These are phyloP conservation scores for Cladophialophora chaetospira DNA, from an alignment of 2,329 filamentous ascomycete genomes.

Conservation along the genomic window DNA sequence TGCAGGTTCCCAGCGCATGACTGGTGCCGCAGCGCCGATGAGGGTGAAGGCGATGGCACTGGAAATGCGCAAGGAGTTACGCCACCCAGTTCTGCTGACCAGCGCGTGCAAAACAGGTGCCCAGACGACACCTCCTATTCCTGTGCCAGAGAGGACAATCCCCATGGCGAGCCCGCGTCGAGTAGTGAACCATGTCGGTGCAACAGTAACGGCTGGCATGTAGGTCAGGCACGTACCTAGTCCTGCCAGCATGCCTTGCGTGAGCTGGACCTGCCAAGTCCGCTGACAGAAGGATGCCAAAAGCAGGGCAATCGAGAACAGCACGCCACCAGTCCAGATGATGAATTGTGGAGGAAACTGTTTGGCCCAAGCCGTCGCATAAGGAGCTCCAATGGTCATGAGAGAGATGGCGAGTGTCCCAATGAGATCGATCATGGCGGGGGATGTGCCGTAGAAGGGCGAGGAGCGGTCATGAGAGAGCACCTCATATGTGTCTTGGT, in stretches of 20 bases:
- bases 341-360: slow-evolving; percentile 38
- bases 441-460: slow-evolving; percentile 41
- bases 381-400: slow-evolving; percentile 42
- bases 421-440: slow-evolving; percentile 44
- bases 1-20: background rate
- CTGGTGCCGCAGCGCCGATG: background rate
- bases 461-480: slow-evolving; percentile 35
- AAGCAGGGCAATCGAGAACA: slow-evolving; percentile 39
- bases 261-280: slow-evolving; percentile 64
- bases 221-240: slow-evolving; percentile 64
- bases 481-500: slow-evolving; percentile 29
- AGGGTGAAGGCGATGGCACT: no score
- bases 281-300: slow-evolving; percentile 47
- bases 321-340: slow-evolving; percentile 36
- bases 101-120: slow-evolving; percentile 38
- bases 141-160: slow-evolving; percentile 59
- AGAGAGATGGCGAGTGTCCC: slow-evolving; percentile 41
- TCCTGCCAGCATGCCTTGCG: slow-evolving; percentile 63
- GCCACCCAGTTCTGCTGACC: slow-evolving; percentile 39
- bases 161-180: slow-evolving; percentile 62
- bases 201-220: slow-evolving; percentile 57
- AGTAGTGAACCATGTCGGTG: slow-evolving; percentile 64
- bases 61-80: slow-evolving; percentile 39
- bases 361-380: slow-evolving; percentile 40
- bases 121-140: slow-evolving; percentile 62